A percentile compares a stretch with the other conserved stretches of the same genome.
phyloP scores from a whole-genome alignment of 192 early-diverging fungal genomes.

The Podila epigama region DNA sequence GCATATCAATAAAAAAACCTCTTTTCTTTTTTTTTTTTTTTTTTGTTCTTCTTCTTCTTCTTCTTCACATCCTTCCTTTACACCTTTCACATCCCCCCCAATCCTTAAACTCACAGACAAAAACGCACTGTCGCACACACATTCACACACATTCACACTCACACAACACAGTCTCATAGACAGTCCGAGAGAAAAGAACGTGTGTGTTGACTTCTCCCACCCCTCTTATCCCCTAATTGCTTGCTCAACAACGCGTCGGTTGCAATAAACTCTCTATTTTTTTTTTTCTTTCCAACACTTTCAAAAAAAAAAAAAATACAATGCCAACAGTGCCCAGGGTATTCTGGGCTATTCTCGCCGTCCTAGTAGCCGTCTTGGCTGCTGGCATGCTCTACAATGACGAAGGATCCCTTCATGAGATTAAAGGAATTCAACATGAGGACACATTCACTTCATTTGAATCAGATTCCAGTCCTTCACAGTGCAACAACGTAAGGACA shows the following conservation, averaged over 20 bases:
- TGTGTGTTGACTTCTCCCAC: too few species aligned
- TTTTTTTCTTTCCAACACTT: not conserved
- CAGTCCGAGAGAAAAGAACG: too few species aligned
- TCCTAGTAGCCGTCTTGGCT: constrained; percentile 30
- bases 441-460: not conserved
- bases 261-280: not conserved
- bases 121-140: not conserved
- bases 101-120: not conserved
- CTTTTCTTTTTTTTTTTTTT: not conserved
- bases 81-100: too few species aligned
- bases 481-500: constrained; percentile 34
- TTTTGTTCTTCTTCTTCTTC: not conserved
- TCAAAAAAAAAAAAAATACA: not conserved
- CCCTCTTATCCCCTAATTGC: too few species aligned
- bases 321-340: constrained; percentile 15
- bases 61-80: too few species aligned
- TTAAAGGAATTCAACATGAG: not conserved
- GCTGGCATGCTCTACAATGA: constrained; percentile 29
- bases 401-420: not conserved
- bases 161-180: too few species aligned
- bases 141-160: too few species aligned
- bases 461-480: not conserved
- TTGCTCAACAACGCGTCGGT: too few species aligned
- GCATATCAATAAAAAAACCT: too few species aligned
- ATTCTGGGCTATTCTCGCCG: constrained; percentile 23